Conservation (phyloP, 129 eudicot genomes). For the Saposhnikovia divaricata region DNA sequence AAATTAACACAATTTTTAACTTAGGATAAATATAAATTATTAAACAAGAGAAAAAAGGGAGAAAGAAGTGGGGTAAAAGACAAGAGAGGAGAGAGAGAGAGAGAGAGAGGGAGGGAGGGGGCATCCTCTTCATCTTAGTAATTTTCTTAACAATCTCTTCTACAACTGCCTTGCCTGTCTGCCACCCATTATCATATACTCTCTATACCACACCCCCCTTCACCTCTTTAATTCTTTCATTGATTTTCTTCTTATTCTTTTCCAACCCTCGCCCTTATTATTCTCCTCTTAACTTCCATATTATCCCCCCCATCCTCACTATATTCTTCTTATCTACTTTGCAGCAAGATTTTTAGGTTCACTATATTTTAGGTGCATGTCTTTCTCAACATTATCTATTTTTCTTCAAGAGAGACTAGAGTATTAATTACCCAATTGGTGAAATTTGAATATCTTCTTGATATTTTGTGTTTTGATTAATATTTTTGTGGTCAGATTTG, state of each 20-base stretch:
- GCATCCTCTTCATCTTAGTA: slow-evolving; percentile 29
- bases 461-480: neutral
- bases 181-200: slow-evolving; percentile 45
- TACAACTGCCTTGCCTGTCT: slow-evolving; percentile 18
- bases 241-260: neutral
- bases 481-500: neutral
- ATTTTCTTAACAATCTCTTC: neutral
- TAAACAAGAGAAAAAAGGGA: neutral
- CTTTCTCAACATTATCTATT: neutral
- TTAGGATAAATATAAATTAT: no score
- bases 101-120: slow-evolving; percentile 39
- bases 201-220: slow-evolving; percentile 11
- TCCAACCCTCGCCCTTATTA: slow-evolving; percentile 5
- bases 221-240: neutral
- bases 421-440: neutral
- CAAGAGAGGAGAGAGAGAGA: slow-evolving; percentile 5
- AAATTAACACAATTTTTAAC: no score
- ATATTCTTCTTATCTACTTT: neutral
- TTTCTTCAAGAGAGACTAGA: neutral
- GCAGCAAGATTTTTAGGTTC: slow-evolving; percentile 21
- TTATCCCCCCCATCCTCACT: neutral
- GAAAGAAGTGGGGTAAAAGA: slow-evolving; percentile 36
- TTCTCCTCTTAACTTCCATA: slow-evolving; percentile 8
- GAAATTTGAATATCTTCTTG: neutral
- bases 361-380: slow-evolving; percentile 6